These are phyloP conservation scores for Aristolochia californica DNA, from an alignment of 164 flowering plant genomes.

Conservation along the genomic window DNA sequence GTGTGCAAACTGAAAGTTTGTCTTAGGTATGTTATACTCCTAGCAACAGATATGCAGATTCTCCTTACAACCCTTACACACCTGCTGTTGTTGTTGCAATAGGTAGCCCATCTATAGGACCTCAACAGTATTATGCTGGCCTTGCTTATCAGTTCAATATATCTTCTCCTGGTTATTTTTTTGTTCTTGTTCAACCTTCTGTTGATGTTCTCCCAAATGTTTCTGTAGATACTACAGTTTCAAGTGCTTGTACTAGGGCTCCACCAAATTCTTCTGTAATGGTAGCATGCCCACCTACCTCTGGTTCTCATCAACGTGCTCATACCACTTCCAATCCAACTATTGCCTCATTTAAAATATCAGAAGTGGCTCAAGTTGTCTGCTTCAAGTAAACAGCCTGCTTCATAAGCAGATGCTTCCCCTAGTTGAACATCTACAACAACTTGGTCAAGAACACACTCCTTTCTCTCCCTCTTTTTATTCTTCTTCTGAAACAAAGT, in stretches of 20 bases:
- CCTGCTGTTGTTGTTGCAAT: constrained; percentile 70
- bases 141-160: constrained; percentile 40
- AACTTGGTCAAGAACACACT: too few species aligned
- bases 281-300: constrained; percentile 14
- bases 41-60: constrained; percentile 70
- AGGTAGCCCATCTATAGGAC: constrained; percentile 45
- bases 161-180: constrained; percentile 40
- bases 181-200: constrained; percentile 35
- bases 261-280: constrained; percentile 27
- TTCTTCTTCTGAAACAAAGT: too few species aligned
- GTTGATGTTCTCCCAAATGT: constrained; percentile 32
- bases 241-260: constrained; percentile 25
- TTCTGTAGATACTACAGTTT: constrained; percentile 21
- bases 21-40: constrained; percentile 79
- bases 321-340: constrained; percentile 18
- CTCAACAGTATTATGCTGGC: constrained; percentile 49
- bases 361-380: too few species aligned
- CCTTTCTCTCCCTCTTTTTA: too few species aligned
- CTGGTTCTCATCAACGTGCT: constrained; percentile 6
- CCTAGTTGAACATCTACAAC: constrained; percentile 5
- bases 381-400: constrained; percentile 28
- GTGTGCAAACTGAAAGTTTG: constrained; percentile 55
- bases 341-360: constrained; percentile 16
- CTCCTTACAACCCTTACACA: constrained; percentile 78
- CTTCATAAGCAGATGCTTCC: constrained; percentile 16